A percentile compares a stretch with the other conserved stretches of the same genome.
Evolutionary conservation across 768 basidiomycete species (phyloP).

Genomic region (Agaricus bisporus): DNA sequence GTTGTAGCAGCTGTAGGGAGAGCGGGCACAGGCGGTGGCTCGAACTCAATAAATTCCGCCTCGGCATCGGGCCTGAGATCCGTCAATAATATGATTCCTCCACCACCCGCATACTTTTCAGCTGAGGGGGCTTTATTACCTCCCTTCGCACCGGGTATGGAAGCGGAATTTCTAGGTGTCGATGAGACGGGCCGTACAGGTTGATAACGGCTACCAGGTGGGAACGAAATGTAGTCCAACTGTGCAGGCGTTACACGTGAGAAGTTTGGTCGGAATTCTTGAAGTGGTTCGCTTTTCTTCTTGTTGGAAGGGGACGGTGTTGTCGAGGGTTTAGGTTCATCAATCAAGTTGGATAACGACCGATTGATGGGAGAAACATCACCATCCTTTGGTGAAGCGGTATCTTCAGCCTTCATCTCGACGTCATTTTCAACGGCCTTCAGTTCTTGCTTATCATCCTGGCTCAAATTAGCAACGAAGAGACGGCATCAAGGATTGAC

Average conservation of each 20-base stretch:
- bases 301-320: slow-evolving; percentile 38
- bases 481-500: slow-evolving; percentile 33
- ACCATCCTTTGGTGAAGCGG: slow-evolving; percentile 36
- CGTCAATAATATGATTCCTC: slow-evolving; percentile 80
- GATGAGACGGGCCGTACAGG: slow-evolving; percentile 81
- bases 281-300: slow-evolving; percentile 71
- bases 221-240: slow-evolving; percentile 79
- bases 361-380: slow-evolving; percentile 55
- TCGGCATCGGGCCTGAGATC: slow-evolving; percentile 69
- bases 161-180: slow-evolving; percentile 25
- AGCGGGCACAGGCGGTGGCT: slow-evolving; percentile 24
- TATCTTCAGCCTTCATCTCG: slow-evolving; percentile 69
- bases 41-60: slow-evolving; percentile 66
- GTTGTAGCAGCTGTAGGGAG: slow-evolving; percentile 16
- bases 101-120: slow-evolving; percentile 71
- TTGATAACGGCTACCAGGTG: slow-evolving; percentile 71
- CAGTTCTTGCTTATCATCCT: slow-evolving; percentile 32
- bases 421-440: slow-evolving; percentile 47
- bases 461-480: slow-evolving; percentile 38
- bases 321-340: slow-evolving; percentile 30
- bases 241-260: slow-evolving; percentile 91
- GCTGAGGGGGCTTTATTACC: slow-evolving; percentile 27
- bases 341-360: slow-evolving; percentile 43
- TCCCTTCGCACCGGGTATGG: slow-evolving; percentile 22
- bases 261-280: slow-evolving; percentile 78